Evolutionary conservation across 179 eudicot genomes (phyloP).

Genomic region (Beta macrorhiza): DNA sequence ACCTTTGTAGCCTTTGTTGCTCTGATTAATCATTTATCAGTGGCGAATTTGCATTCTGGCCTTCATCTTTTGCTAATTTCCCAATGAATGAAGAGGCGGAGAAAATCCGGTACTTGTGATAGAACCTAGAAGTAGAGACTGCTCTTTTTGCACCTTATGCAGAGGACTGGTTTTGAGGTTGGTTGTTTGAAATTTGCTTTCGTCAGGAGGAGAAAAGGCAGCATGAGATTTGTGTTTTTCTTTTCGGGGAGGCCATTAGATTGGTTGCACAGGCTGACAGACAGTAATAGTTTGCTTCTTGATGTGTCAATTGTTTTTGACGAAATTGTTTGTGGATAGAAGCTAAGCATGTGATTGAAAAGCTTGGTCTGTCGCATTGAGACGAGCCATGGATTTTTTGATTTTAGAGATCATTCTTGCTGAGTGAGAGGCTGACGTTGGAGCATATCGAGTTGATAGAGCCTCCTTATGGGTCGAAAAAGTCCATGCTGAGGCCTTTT

Average conservation of each 20-base stretch:
- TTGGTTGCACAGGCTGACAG: not conserved
- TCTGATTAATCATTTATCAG: constrained; percentile 1
- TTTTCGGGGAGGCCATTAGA: not conserved
- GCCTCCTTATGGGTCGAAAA: not conserved
- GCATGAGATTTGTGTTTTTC: not conserved
- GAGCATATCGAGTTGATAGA: not conserved
- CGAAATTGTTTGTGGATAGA: not conserved
- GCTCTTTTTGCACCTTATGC: not conserved
- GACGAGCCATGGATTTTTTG: not conserved
- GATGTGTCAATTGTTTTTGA: not conserved
- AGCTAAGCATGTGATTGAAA: not conserved
- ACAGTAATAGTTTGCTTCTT: not conserved
- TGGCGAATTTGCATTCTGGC: constrained; percentile 3
- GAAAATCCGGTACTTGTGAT: not conserved
- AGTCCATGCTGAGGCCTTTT: not conserved
- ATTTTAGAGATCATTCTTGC: constrained; percentile 2
- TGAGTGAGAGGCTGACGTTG: not conserved
- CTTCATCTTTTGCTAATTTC: not conserved
- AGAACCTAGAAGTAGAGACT: constrained; percentile 2
- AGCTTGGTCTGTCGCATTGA: not conserved
- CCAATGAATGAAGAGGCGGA: not conserved
- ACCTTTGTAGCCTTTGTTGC: not conserved
- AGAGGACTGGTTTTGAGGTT: not conserved
- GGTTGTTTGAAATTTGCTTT: not conserved
- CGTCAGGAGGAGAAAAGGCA: not conserved